Base-by-base conservation (phyloP, 148 eudicot species). In the Camellia granthamiana region DNA sequence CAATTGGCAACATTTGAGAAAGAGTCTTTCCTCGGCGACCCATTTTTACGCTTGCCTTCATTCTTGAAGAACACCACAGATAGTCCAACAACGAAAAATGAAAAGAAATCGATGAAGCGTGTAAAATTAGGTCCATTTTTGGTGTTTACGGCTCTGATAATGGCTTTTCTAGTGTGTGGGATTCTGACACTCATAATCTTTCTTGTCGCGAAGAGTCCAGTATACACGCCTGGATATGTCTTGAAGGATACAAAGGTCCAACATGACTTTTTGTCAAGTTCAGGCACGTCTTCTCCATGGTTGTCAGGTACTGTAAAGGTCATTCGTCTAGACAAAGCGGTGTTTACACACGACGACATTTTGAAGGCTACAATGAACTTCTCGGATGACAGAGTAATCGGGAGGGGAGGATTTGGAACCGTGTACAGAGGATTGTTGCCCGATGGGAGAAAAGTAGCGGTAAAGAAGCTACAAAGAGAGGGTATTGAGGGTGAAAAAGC, bases 401-500 rank as follows among this genome's bases (percentile, higher is more conserved):
- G 99, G 0, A 86, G 84, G 76, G 99, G 99, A 66, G 99, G 98
- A 59, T 96, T 74, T 5, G 99, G 97, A 38, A 92, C 91, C 9
- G 99, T 96, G 7, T 96, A 93, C 72, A 78, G 83, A 78, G 99
- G 97, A 76, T 77, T 86, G 5, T 83, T 96, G 85, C 94, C 98
- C 0, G 99, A 96, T 70, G 99, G 99, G 9, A 88, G 97, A 77
- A 82, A 89, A 72, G 90, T 96, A 0, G 99, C 99, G 0, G 98
- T 96, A 44, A 96, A 96, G 88, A 96, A 92, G 86, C 90, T 88
- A 3, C 97, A 88, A 52, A 87, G 97, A 46, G 88, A 88, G 68
- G 99, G 99, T 2, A 71, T 80, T 13, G 99, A 96, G 80, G 99
- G 99, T 16, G 99, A 96, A 69, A 81, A 84, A 60, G 99, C 93